Conservation (phyloP, 441 rosid species). For the California macrophylla region DNA sequence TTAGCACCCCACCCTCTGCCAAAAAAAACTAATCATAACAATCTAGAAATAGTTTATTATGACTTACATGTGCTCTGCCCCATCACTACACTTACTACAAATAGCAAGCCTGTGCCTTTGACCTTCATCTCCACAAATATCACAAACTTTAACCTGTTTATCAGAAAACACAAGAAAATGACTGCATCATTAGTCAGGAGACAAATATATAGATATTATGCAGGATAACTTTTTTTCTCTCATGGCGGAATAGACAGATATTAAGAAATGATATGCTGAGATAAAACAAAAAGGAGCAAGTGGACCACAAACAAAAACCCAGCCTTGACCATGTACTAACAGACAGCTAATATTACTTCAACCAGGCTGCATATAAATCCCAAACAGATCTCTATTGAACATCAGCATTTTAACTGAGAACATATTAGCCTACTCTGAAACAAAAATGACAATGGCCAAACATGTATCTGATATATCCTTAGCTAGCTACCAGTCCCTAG, state of each 20-base stretch:
- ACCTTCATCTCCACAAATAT: constrained; percentile 30
- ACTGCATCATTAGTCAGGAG: not conserved
- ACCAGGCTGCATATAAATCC: too few species aligned
- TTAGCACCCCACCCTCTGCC: not conserved
- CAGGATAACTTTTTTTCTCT: not conserved
- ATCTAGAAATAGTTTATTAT: not conserved
- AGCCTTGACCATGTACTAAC: too few species aligned
- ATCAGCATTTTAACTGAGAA: too few species aligned
- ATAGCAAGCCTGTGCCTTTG: constrained; percentile 26
- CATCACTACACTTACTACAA: constrained; percentile 31
- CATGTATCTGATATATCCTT: not conserved
- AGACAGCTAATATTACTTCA: too few species aligned
- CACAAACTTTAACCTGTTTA: constrained; percentile 29
- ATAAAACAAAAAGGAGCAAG: not conserved
- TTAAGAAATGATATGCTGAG: not conserved
- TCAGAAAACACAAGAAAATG: not conserved
- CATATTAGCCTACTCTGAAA: not conserved
- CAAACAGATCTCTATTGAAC: too few species aligned
- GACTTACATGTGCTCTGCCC: constrained; percentile 33
- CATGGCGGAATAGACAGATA: not conserved
- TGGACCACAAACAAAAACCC: not conserved
- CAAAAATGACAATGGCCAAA: not conserved
- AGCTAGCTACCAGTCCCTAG: too few species aligned
- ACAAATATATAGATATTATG: not conserved
- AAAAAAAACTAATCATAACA: not conserved